Conservation (phyloP, 2,329 filamentous ascomycete genomes). For the Ophiostoma perfectum region DNA sequence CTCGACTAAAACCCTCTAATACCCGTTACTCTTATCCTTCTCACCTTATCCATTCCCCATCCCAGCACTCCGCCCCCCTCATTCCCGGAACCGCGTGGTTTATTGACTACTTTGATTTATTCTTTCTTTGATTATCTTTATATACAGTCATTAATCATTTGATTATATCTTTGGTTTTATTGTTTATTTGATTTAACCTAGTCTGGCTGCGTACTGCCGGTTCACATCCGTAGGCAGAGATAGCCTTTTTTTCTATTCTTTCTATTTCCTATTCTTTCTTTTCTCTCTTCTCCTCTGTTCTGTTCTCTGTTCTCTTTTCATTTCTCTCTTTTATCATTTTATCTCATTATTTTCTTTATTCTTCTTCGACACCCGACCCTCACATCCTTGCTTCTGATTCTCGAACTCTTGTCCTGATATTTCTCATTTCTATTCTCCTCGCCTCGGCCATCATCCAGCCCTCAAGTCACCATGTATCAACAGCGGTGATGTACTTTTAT, state of each 20-base stretch:
- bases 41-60: constrained; percentile 3
- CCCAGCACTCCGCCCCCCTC: constrained; percentile 14
- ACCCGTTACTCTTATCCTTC: not conserved
- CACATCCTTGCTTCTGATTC: not conserved
- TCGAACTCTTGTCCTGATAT: not conserved
- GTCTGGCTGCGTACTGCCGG: not conserved
- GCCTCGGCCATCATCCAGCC: not conserved
- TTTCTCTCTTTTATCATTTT: not conserved
- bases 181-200: not conserved
- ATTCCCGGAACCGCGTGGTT: constrained; percentile 19
- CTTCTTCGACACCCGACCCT: not conserved
- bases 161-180: not conserved
- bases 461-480: not conserved
- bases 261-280: not conserved
- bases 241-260: not conserved
- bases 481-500: not conserved
- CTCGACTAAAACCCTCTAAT: not conserved
- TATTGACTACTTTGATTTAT: not conserved
- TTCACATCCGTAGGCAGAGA: not conserved
- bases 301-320: no score
- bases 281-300: not conserved
- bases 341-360: not conserved
- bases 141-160: not conserved
- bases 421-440: no score
- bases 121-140: not conserved